phyloP scores from a whole-genome alignment of 2,329 filamentous ascomycete species.

The Monosporascus cannonballus region DNA sequence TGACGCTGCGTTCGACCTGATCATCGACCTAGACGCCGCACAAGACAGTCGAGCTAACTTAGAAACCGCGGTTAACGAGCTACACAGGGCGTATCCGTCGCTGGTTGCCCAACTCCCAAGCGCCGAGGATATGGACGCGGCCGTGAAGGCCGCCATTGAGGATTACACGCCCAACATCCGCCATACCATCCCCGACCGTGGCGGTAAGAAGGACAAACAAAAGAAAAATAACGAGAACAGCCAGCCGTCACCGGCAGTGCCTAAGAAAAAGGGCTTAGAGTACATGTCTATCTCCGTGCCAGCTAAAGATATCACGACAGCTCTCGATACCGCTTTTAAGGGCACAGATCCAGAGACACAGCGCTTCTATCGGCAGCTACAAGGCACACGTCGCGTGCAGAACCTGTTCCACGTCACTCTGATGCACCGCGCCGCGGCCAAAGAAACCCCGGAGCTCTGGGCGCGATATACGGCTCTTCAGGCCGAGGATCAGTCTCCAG shows the following conservation, averaged over 20 bases:
- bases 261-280: conserved; percentile 45
- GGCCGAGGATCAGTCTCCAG: conserved; percentile 28
- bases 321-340: conserved; percentile 67
- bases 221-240: conserved; percentile 31
- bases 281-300: conserved; percentile 50
- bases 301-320: conserved; percentile 35
- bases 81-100: conserved; percentile 73
- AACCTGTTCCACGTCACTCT: conserved; percentile 89
- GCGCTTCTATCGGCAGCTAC: conserved; percentile 71
- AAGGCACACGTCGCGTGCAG: conserved; percentile 70
- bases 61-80: conserved; percentile 65
- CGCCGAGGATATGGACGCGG: conserved; percentile 68
- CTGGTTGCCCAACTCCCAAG: conserved; percentile 67
- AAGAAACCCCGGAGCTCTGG: conserved; percentile 66
- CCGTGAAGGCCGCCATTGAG: conserved; percentile 67
- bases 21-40: conserved; percentile 79
- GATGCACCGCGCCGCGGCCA: conserved; percentile 67
- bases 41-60: conserved; percentile 78
- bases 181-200: conserved; percentile 63
- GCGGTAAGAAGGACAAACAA: conserved; percentile 38
- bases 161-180: conserved; percentile 72
- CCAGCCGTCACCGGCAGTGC: conserved; percentile 22
- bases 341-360: conserved; percentile 43
- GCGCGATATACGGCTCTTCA: conserved; percentile 57
- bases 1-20: conserved; percentile 73